phyloP scores from a whole-genome alignment of 1,139 yeast species.

The Nakaseomyces glabratus region DNA sequence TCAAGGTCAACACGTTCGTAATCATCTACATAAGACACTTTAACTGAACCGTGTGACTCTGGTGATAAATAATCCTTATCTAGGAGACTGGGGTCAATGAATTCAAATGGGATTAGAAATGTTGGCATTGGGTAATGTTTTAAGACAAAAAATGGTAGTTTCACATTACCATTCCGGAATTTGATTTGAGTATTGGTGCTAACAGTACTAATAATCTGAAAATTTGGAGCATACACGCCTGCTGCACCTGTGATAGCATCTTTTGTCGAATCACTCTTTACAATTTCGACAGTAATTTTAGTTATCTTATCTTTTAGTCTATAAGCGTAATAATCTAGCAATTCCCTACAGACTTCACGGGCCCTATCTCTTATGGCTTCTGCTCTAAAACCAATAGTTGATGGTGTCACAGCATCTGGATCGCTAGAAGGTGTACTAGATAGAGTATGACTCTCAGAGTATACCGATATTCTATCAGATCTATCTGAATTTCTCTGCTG shows the following conservation, averaged over 20 bases:
- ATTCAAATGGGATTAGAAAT: slow-evolving; percentile 30
- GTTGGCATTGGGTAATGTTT: slow-evolving; percentile 31
- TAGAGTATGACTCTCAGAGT: slow-evolving; percentile 1
- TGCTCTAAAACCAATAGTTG: slow-evolving; percentile 12
- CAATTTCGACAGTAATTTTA: slow-evolving; percentile 48
- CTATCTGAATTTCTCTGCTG: slow-evolving; percentile 9
- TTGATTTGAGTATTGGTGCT: slow-evolving; percentile 30
- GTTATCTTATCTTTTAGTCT: slow-evolving; percentile 34
- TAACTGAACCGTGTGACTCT: neutral
- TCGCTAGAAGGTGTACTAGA: slow-evolving; percentile 9
- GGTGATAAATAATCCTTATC: slow-evolving; percentile 12
- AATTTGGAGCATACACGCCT: slow-evolving; percentile 47
- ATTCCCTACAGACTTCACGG: slow-evolving; percentile 35
- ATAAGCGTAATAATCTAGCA: slow-evolving; percentile 36
- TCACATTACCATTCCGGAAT: slow-evolving; percentile 29
- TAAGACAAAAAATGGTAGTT: slow-evolving; percentile 32
- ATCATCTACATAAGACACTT: neutral
- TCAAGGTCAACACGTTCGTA: slow-evolving; percentile 1
- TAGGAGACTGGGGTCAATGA: slow-evolving; percentile 25
- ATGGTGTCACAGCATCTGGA: slow-evolving; percentile 7
- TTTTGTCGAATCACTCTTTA: slow-evolving; percentile 35
- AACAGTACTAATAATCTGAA: slow-evolving; percentile 38
- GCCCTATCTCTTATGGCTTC: slow-evolving; percentile 30
- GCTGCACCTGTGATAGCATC: slow-evolving; percentile 44
- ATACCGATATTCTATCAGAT: slow-evolving; percentile 11